Evolutionary conservation across 2,329 filamentous ascomycete genomes (phyloP).

Genomic region (Stagonosporopsis chrysanthemi): DNA sequence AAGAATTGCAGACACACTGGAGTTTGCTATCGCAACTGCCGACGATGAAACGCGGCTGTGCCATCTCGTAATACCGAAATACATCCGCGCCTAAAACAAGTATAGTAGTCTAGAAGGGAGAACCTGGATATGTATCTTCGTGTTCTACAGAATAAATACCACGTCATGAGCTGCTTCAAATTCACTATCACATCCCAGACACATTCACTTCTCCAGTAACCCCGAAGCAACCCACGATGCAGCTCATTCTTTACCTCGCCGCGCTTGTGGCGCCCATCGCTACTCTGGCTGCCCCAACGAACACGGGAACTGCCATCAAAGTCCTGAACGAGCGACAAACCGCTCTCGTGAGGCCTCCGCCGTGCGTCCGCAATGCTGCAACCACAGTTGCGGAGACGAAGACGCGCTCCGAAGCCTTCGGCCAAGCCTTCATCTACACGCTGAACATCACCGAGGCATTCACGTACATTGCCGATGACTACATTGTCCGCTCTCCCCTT

Average conservation of each 20-base stretch:
- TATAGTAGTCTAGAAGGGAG: not conserved
- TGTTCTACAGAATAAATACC: not conserved
- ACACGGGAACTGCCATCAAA: slow-evolving; percentile 5
- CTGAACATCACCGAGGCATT: slow-evolving; percentile 42
- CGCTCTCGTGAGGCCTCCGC: slow-evolving; percentile 31
- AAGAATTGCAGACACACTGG: too few species aligned
- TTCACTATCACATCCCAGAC: too few species aligned
- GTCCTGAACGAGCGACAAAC: slow-evolving; percentile 21
- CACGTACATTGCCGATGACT: slow-evolving; percentile 35
- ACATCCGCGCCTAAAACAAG: not conserved
- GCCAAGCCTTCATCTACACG: slow-evolving; percentile 39
- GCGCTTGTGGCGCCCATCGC: slow-evolving; percentile 24
- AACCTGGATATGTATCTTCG: not conserved
- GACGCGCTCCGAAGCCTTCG: slow-evolving; percentile 30
- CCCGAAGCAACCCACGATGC: slow-evolving; percentile 30
- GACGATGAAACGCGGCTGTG: not conserved
- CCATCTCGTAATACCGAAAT: slow-evolving; percentile 4
- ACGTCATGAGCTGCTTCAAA: not conserved
- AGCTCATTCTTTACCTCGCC: slow-evolving; percentile 22
- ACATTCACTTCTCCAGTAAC: too few species aligned
- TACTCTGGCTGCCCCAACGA: slow-evolving; percentile 26
- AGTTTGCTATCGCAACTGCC: slow-evolving; percentile 1
- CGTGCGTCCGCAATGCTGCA: slow-evolving; percentile 29
- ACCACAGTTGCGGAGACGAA: slow-evolving; percentile 25
- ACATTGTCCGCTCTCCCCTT: slow-evolving; percentile 31